Percentiles rank a stretch among this genome's conserved stretches.
Evolutionary conservation across 2,329 filamentous ascomycete species (phyloP).

Genomic region (Colletotrichum acutatum): DNA sequence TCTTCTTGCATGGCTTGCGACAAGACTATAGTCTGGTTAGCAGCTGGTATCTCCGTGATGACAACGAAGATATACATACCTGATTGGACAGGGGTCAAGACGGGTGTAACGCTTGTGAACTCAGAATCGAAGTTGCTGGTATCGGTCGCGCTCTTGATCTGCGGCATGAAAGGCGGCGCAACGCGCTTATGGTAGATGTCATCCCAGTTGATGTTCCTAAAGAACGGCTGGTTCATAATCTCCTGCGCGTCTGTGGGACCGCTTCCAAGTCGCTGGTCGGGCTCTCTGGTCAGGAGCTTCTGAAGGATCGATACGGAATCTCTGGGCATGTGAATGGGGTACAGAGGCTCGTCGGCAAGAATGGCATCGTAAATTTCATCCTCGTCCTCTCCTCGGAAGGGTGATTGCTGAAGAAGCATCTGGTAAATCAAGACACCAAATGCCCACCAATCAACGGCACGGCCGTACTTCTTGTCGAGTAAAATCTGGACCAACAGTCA

Average conservation of each 20-base stretch:
- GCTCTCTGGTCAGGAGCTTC: conserved; percentile 95
- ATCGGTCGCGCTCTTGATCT: conserved; percentile 91
- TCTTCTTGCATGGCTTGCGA: conserved; percentile 99
- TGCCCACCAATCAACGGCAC: conserved; percentile 99
- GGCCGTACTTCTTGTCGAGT: conserved; percentile 97
- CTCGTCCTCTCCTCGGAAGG: conserved; percentile 98
- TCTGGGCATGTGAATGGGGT: conserved; percentile 98
- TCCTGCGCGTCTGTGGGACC: conserved; percentile 98
- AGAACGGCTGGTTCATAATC: conserved; percentile 99
- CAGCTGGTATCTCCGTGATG: neutral
- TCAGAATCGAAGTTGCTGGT: conserved; percentile 99
- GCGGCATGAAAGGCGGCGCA: conserved; percentile 87
- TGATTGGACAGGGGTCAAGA: conserved; percentile 95
- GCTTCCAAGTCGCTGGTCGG: conserved; percentile 90
- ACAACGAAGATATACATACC: conserved; percentile 68
- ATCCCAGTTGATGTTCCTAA: conserved; percentile 98
- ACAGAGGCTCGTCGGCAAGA: conserved; percentile 94
- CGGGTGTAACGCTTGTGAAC: conserved; percentile 97
- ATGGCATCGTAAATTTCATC: conserved; percentile 99
- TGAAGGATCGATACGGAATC: conserved; percentile 98
- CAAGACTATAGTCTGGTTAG: conserved; percentile 70
- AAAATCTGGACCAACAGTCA: conserved; percentile 74
- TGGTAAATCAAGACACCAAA: conserved; percentile 99
- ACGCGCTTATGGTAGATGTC: conserved; percentile 97
- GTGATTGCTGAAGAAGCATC: conserved; percentile 98